Evolutionary conservation across 192 early-diverging fungal species (phyloP), one percentile per base, ranked within the genome.

Genomic region (Thamnidium elegans): DNA sequence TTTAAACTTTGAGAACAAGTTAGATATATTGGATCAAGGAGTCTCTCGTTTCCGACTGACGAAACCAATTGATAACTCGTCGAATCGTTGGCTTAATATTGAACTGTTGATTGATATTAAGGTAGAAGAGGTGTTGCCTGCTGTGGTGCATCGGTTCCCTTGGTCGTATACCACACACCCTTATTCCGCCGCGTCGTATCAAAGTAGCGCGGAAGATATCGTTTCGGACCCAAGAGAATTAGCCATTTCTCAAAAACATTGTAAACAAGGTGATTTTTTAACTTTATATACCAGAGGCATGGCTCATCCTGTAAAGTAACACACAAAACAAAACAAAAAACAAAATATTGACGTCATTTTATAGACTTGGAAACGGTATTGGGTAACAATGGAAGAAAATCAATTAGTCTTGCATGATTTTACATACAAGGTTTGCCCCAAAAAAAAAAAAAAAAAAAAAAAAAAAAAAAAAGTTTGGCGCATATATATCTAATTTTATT

Each of bases 331-430:
- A 9, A 39, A 39, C 1, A 39, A 39, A 39, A 39, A 6, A 39
- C 36, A 39, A 39, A 26, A 26, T 26, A 39, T 9, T 44, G 4
- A 43, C 5, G 21, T 59, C 46, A 1, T 48, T 17, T 7, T 44
- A 26, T 26, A 59, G 58, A 59, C 58, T 20, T 59, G 58, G 58
- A 59, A 59, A 59, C 58, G 58, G 5, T 59, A 59, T 17, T 59
- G 58, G 58, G 58, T 26, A 11, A 21, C 21, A 44, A 23, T 59
- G 36, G 42, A 45, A 14, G 43, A 45, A 23, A 42, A 59, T 26
- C 36, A 59, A 42, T 14, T 59, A 15, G 4, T 59, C 42, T 30
- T 59, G 19, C 36, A 59, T 15, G 58, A 59, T 21, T 59, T 59
- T 14, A 59, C 58, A 23, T 59, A 43, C 43, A 59, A 59, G 43